A percentile compares a stretch with the other conserved stretches of the same genome.
Evolutionary conservation across 1,284 basidiomycete genomes (phyloP).

Genomic region (Trichosporon ovoides): DNA sequence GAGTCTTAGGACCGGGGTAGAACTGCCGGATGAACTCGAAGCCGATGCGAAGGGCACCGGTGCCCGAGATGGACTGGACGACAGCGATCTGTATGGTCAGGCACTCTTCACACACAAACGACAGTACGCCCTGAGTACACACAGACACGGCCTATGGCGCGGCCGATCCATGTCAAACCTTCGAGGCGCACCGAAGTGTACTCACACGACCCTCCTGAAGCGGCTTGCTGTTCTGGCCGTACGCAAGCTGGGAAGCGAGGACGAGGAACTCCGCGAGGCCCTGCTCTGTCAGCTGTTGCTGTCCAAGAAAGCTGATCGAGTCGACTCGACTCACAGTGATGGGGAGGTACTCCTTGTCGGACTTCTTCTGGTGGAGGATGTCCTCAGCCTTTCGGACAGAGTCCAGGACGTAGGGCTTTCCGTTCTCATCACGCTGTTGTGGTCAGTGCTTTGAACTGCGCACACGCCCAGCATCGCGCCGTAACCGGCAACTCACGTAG

Average conservation of each 20-base stretch:
- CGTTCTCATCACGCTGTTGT: slow-evolving; percentile 79
- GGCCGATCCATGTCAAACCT: neutral
- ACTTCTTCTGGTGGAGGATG: slow-evolving; percentile 59
- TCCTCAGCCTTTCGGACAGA: slow-evolving; percentile 74
- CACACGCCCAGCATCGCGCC: neutral
- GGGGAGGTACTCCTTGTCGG: slow-evolving; percentile 97
- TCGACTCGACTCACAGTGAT: slow-evolving; percentile 58
- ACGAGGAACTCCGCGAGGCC: slow-evolving; percentile 79
- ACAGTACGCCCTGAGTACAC: neutral
- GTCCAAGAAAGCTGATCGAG: neutral
- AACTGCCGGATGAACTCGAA: slow-evolving; percentile 83
- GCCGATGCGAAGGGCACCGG: slow-evolving; percentile 93
- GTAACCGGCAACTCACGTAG: slow-evolving; percentile 12
- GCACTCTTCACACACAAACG: slow-evolving; percentile 2
- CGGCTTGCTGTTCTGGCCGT: slow-evolving; percentile 74
- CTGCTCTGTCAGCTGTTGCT: slow-evolving; percentile 15
- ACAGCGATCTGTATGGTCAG: slow-evolving; percentile 64
- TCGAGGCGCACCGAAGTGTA: slow-evolving; percentile 20
- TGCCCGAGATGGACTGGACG: slow-evolving; percentile 96
- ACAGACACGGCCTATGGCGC: neutral
- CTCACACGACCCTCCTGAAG: slow-evolving; percentile 70
- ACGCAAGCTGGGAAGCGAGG: slow-evolving; percentile 85
- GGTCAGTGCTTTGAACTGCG: slow-evolving; percentile 4
- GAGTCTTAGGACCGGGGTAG: slow-evolving; percentile 79
- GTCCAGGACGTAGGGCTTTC: slow-evolving; percentile 90